Evolutionary conservation across 306 rosid genomes (phyloP).

Genomic region (Quercus agrifolia): DNA sequence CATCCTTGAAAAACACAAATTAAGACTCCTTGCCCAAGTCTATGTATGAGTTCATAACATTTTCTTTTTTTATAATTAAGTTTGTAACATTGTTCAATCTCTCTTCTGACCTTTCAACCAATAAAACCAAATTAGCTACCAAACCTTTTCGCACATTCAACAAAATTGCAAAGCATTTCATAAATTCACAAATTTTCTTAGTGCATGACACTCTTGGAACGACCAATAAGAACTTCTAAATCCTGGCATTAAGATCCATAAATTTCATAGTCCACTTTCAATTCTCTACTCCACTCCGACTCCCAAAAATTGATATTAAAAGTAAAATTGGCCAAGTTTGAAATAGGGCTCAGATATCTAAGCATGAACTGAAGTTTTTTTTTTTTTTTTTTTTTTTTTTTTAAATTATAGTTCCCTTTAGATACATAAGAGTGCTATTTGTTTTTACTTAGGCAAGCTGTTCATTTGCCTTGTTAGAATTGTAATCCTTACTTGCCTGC

Average conservation of each 20-base stretch:
- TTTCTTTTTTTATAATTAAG: too few species aligned
- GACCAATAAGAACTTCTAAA: too few species aligned
- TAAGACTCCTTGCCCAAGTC: constrained; percentile 79
- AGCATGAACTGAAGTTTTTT: not conserved
- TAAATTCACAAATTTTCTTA: too few species aligned
- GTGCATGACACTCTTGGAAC: too few species aligned
- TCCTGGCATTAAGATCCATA: too few species aligned
- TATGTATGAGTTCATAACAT: constrained; percentile 55
- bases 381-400: not conserved
- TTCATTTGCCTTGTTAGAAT: not conserved
- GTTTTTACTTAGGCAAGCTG: too few species aligned
- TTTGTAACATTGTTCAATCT: constrained; percentile 60
- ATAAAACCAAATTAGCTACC: too few species aligned
- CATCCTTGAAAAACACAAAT: constrained; percentile 63
- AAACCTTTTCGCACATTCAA: too few species aligned
- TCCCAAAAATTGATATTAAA: too few species aligned
- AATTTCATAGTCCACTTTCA: too few species aligned
- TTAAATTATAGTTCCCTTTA: not conserved
- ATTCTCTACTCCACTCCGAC: too few species aligned
- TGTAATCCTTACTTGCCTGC: not conserved
- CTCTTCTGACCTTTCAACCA: constrained; percentile 60
- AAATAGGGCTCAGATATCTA: not conserved
- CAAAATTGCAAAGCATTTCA: too few species aligned
- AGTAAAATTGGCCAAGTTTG: not conserved
- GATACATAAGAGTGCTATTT: not conserved